Evolutionary conservation across 805 yeast genomes (phyloP), one percentile per base, ranked within the genome.

Genomic region (Kluyveromyces dobzhanskii): DNA sequence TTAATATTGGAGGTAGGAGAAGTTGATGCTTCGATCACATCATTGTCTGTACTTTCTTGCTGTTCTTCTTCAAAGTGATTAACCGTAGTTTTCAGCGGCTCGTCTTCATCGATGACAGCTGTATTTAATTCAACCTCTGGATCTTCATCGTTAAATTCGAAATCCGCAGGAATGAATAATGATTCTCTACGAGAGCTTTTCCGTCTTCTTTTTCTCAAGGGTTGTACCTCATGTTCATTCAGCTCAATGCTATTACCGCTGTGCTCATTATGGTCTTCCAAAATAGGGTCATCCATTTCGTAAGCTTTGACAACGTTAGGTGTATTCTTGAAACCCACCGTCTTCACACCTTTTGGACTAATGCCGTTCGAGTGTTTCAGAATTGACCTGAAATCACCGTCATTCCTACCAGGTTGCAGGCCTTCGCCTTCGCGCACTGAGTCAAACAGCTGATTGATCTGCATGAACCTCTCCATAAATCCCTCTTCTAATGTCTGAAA

Each of bases 361-460:
- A 29, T n/a, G 9, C 23, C 18, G 6, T 32, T 18, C 16, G 24
- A 14, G 3, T 14, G 8, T 25, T 16, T 32, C 21, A 25, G 13
- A 13, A 4, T 17, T 8, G 37, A 16, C 13, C 24, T 32, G 24
- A 17, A 9, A 17, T 6, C n/a, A 17, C 14, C 17, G 9, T 17
- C 27, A 17, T n/a, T n/a, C 17, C n/a, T 19, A 12, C 21, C 27
- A 23, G 29, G 4, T 25, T 48, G 36, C 30, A 73, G 47, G 1
- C 70, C 70, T 48, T 73, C 75, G 19, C 58, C 57, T 12, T 45
- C 37, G 46, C 75, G 61, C 11, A 73, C 58, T 1, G 59, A 53
- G 34, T 61, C 59, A 37, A 76, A 65, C 52, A 66, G 56, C 33
- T 61, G 64, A 7, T 66, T 50, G 30, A 75, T 65, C 24, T 71